These are phyloP conservation scores for Psilocybe cubensis DNA, from an alignment of 768 basidiomycete genomes.

Conservation along the genomic window DNA sequence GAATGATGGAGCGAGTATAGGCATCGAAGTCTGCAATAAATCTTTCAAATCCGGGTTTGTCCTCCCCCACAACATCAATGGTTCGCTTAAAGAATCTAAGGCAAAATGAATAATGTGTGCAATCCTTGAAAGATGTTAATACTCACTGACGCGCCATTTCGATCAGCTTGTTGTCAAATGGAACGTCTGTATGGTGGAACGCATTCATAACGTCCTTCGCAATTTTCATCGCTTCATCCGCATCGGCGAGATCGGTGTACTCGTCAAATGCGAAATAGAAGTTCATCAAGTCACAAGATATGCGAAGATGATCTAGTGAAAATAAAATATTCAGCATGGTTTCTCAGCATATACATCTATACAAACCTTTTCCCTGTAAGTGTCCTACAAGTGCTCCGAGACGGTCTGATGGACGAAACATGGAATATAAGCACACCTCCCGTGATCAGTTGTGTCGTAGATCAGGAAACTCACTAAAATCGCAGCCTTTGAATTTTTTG, in stretches of 20 bases:
- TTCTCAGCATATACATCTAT: background rate
- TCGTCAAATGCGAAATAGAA: constrained; percentile 54
- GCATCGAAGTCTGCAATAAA: constrained; percentile 26
- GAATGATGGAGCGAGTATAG: constrained; percentile 35
- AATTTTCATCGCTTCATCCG: constrained; percentile 30
- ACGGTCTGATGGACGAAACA: constrained; percentile 1
- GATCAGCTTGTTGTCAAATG: constrained; percentile 30
- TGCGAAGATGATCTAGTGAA: constrained; percentile 17
- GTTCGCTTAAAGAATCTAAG: constrained; percentile 18
- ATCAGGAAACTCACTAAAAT: constrained; percentile 15
- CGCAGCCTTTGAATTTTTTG: constrained; percentile 19
- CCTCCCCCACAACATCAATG: constrained; percentile 9
- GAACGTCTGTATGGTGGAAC: constrained; percentile 19
- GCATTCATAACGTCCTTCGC: constrained; percentile 43
- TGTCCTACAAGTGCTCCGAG: constrained; percentile 12
- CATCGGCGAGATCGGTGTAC: constrained; percentile 43
- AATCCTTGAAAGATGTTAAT: background rate
- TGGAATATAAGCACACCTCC: background rate
- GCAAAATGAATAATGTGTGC: constrained; percentile 13
- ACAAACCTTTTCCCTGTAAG: background rate
- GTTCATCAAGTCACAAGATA: constrained; percentile 51
- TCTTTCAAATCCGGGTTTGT: constrained; percentile 12
- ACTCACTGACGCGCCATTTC: constrained; percentile 47
- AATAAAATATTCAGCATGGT: background rate
- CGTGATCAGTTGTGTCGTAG: background rate